These are phyloP conservation scores for Dactylellina cionopaga DNA, from an alignment of 2,329 filamentous ascomycete genomes.

Conservation along the genomic window DNA sequence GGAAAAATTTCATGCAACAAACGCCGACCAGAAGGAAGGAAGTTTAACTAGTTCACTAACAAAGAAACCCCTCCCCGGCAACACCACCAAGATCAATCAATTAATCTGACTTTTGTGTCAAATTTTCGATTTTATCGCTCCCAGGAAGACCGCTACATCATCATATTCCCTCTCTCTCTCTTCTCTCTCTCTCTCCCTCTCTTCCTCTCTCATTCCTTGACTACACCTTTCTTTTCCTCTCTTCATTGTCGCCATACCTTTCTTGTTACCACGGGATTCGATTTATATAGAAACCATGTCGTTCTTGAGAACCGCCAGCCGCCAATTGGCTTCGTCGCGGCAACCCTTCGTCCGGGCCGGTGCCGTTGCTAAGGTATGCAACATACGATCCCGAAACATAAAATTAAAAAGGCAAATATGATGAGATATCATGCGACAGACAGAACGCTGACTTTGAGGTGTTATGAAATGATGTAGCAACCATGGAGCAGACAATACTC, in stretches of 20 bases:
- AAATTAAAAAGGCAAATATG: background rate
- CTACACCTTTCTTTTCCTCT: background rate
- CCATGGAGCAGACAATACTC: slow-evolving; percentile 46
- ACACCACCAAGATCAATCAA: slow-evolving; percentile 1
- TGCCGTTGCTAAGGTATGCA: slow-evolving; percentile 37
- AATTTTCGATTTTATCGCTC: slow-evolving; percentile 18
- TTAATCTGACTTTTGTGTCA: no score
- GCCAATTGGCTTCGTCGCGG: slow-evolving; percentile 50
- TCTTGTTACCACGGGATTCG: background rate
- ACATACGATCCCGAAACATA: background rate
- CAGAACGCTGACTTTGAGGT: no score
- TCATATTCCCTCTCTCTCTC: background rate
- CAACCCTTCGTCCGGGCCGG: slow-evolving; percentile 46
- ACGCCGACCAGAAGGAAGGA: slow-evolving; percentile 19
- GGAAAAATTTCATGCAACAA: slow-evolving; percentile 37
- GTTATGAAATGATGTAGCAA: no score
- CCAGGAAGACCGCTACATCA: background rate
- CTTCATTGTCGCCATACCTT: background rate
- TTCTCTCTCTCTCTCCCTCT: slow-evolving; percentile 14
- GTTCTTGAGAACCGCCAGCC: slow-evolving; percentile 38
- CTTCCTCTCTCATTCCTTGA: background rate
- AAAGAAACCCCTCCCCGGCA: background rate
- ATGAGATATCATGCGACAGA: no score
- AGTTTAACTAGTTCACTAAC: background rate
- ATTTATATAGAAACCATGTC: slow-evolving; percentile 37